These are phyloP conservation scores for Taiozyma sp. DNA, from an alignment of 1,139 yeast species.

Conservation along the genomic window DNA sequence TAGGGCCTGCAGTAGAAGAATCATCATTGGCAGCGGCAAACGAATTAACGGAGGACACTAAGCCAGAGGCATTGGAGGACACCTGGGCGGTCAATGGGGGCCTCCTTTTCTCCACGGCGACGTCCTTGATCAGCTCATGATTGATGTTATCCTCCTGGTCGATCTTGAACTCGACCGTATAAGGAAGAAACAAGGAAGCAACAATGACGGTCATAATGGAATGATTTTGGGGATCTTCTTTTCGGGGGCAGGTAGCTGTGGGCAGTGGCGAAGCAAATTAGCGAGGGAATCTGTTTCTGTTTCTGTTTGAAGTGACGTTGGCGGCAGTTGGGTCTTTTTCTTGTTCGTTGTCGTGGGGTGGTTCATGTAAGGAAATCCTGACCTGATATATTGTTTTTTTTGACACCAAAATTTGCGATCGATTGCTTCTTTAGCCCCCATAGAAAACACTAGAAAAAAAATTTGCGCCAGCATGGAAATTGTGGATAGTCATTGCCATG, in stretches of 20 bases:
- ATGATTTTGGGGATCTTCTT: constrained; percentile 5
- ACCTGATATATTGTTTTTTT: not conserved
- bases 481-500: constrained; percentile 66
- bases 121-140: constrained; percentile 22
- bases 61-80: not conserved
- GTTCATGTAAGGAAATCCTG: not conserved
- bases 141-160: constrained; percentile 13
- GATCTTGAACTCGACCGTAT: constrained; percentile 67
- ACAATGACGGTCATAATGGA: constrained; percentile 53
- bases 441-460: not conserved
- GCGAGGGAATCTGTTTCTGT: not conserved
- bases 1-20: not conserved
- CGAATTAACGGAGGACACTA: not conserved
- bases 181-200: constrained; percentile 67
- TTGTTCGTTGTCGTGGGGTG: not conserved
- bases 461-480: constrained; percentile 6
- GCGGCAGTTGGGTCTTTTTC: not conserved
- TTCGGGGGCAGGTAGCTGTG: constrained; percentile 24
- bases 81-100: not conserved
- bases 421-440: not conserved
- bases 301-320: not conserved
- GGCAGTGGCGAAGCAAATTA: constrained; percentile 17
- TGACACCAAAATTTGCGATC: not conserved
- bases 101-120: constrained; percentile 5
- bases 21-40: not conserved